A percentile compares a stretch with the other conserved stretches of the same genome.
These are phyloP conservation scores for Escovopsis sp. DNA, from an alignment of 2,329 filamentous ascomycete genomes.

Conservation along the genomic window DNA sequence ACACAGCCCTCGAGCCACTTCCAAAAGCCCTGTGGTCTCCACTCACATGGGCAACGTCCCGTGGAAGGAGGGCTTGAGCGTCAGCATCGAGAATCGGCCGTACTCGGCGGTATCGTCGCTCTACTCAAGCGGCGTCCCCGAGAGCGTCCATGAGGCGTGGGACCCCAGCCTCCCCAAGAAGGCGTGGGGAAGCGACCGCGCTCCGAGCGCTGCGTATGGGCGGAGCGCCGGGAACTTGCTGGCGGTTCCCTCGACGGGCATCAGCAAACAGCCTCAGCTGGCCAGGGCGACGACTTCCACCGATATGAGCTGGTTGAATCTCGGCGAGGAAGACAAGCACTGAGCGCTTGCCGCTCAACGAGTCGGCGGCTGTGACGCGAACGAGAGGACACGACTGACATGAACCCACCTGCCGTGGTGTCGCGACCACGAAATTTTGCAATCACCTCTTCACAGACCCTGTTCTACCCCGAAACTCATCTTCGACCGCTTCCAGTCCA, in stretches of 20 bases:
- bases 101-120: slow-evolving; percentile 34
- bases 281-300: slow-evolving; percentile 33
- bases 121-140: slow-evolving; percentile 51
- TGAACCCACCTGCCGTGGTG: too few species aligned
- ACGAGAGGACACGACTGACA: too few species aligned
- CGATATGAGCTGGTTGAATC: slow-evolving; percentile 72
- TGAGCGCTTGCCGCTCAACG: slow-evolving; percentile 8
- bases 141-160: slow-evolving; percentile 45
- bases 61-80: slow-evolving; percentile 41
- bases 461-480: too few species aligned
- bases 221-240: slow-evolving; percentile 20
- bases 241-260: slow-evolving; percentile 16
- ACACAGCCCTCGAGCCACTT: slow-evolving; percentile 48
- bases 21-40: slow-evolving; percentile 54
- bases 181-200: slow-evolving; percentile 35
- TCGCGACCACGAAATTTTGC: too few species aligned
- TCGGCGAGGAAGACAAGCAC: slow-evolving; percentile 32
- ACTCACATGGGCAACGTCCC: slow-evolving; percentile 37
- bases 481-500: too few species aligned
- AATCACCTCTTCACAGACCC: too few species aligned
- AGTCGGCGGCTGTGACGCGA: too few species aligned
- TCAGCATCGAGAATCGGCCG: slow-evolving; percentile 40
- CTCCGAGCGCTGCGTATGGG: slow-evolving; percentile 36
- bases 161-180: slow-evolving; percentile 29
- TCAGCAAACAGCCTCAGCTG: slow-evolving; percentile 35